phyloP scores from a whole-genome alignment of 441 rosid species.

The Corymbia calophylla region DNA sequence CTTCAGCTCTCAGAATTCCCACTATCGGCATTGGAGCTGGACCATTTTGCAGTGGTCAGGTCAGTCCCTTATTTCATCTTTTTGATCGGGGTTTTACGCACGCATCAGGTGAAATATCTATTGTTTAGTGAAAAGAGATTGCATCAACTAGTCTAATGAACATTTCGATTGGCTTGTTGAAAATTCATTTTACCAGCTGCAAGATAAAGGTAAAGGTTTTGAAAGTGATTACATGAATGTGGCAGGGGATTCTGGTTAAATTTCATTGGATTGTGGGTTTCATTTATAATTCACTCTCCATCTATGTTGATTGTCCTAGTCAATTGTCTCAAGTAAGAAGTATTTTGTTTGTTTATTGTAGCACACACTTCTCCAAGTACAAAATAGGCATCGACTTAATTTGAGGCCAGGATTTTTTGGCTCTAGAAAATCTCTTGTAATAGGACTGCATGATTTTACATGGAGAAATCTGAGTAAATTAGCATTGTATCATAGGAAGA shows the following conservation, averaged over 20 bases:
- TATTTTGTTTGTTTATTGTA: not conserved
- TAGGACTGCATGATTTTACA: not conserved
- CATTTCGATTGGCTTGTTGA: not conserved
- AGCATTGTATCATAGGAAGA: not conserved
- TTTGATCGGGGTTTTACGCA: not conserved
- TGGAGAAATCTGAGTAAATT: not conserved
- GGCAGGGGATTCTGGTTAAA: not conserved
- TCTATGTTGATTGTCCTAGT: not conserved
- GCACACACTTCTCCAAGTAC: not conserved
- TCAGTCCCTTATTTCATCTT: constrained; percentile 4
- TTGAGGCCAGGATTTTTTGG: not conserved
- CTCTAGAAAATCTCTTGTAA: not conserved
- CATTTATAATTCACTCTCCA: not conserved
- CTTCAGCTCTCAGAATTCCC: constrained; percentile 74
- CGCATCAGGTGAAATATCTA: not conserved
- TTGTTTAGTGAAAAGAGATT: not conserved
- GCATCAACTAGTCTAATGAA: not conserved
- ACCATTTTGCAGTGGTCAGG: constrained; percentile 93
- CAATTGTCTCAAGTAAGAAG: not conserved
- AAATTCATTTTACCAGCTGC: not conserved
- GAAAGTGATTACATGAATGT: not conserved
- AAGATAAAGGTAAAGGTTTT: not conserved
- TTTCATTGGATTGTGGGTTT: not conserved
- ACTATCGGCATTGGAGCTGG: constrained; percentile 95
- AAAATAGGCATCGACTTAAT: not conserved